Evolutionary conservation across 2,329 filamentous ascomycete species (phyloP).

Genomic region (Bipolaris oryzae): DNA sequence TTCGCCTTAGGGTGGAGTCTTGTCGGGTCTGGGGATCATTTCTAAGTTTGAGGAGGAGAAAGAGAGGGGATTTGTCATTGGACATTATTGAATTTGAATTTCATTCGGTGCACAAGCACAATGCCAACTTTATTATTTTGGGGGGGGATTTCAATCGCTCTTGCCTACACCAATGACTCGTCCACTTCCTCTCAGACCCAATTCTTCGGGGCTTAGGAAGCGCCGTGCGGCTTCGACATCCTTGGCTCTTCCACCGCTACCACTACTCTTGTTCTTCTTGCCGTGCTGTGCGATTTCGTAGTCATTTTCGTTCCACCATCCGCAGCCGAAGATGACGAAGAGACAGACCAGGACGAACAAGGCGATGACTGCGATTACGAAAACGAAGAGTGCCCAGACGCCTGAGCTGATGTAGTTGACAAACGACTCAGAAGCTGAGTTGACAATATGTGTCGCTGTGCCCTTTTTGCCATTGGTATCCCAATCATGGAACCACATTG

Average conservation of each 20-base stretch:
- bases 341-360: conserved; percentile 36
- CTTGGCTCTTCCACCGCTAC: conserved; percentile 12
- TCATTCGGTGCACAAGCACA: not conserved
- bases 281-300: conserved; percentile 37
- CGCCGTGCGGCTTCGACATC: conserved; percentile 33
- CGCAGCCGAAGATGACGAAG: conserved; percentile 34
- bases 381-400: conserved; percentile 33
- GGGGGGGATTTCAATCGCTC: conserved; percentile 30
- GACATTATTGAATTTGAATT: no score
- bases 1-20: no score
- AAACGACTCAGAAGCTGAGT: conserved; percentile 14
- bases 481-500: conserved; percentile 40
- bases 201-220: conserved; percentile 37
- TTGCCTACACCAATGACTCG: conserved; percentile 42
- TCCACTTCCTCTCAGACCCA: conserved; percentile 32
- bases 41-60: no score
- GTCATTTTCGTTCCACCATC: conserved; percentile 33
- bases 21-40: no score
- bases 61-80: no score
- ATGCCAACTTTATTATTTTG: no score
- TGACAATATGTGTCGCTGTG: conserved; percentile 29
- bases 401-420: conserved; percentile 30
- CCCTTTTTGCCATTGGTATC: conserved; percentile 39
- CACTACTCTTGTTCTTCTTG: conserved; percentile 26
- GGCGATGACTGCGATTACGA: conserved; percentile 29